Evolutionary conservation across 352 stramenopile genomes (phyloP), one percentile per base, ranked within the genome.

Genomic region (Thraustochytrium sp.): DNA sequence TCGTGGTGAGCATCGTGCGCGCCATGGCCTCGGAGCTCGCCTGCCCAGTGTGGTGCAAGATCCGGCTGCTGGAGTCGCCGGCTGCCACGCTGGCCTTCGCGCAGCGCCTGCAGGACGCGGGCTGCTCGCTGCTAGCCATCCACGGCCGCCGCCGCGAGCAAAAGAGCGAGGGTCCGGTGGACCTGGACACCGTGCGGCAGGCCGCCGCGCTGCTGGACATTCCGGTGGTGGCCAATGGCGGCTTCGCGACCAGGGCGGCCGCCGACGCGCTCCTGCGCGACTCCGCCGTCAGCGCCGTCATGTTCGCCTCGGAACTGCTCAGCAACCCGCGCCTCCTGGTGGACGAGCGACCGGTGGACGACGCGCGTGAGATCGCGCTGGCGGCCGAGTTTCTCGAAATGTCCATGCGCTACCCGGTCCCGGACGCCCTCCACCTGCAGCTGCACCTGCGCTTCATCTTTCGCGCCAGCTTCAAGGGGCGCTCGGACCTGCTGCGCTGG

Each of bases 191-290:
- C 0, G 74, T 87, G 21, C 44, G 42, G 13, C 37, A 36, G 2
- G 46, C 85, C 0, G 80, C 62, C 13, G 18, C 61, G 13, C 44
- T 61, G 8, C 38, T 86, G 42, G 4, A 62, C 8, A 85, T 87
- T 75, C 85, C 85, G 11, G 82, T 87, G 46, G 34, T 87, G 8
- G 85, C 80, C 23, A 87, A 87, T 62, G 80, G 85, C 29, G 85
- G 82, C 46, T 77, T 87, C 49, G 29, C 36, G 23, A 75, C 34
- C 23, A 40, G 46, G 38, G 38, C 26, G 9, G 65, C 78, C 18
- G 82, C 85, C 4, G 75, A 78, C 4, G 40, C 31, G 38, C 62
- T 82, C n/a, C 44, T 87, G 29, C 36, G 34, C 9, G 31, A 59
- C 36, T 80, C 80, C 2, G 64, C 54, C 26, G 73, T 68, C 44